These are phyloP conservation scores for Aspergillus nanangensis DNA, from an alignment of 495 filamentous ascomycete genomes.

Conservation along the genomic window DNA sequence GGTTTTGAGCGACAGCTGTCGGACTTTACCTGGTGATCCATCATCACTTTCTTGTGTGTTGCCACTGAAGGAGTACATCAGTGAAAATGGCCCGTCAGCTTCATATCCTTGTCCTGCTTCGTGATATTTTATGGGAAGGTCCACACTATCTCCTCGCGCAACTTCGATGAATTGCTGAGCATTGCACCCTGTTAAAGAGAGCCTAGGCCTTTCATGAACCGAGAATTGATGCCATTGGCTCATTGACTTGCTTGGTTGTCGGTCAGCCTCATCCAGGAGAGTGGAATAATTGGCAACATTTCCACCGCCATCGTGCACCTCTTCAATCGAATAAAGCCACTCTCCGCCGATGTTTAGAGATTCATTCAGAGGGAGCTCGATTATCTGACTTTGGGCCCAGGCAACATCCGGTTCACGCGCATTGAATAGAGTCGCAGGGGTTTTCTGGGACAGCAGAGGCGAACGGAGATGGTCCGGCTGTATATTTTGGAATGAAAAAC, in stretches of 20 bases:
- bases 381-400: constrained; percentile 73
- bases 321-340: constrained; percentile 88
- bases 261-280: constrained; percentile 52
- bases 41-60: constrained; percentile 59
- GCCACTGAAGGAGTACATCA: constrained; percentile 56
- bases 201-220: constrained; percentile 80
- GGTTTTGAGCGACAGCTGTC: constrained; percentile 28
- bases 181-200: constrained; percentile 69
- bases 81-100: constrained; percentile 37
- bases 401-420: constrained; percentile 54
- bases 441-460: constrained; percentile 57
- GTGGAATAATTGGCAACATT: constrained; percentile 80
- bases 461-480: constrained; percentile 83
- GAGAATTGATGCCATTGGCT: constrained; percentile 74
- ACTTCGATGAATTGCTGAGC: constrained; percentile 74
- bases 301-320: constrained; percentile 84
- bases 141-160: constrained; percentile 62
- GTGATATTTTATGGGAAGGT: constrained; percentile 69
- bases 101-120: constrained; percentile 51
- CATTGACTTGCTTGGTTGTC: constrained; percentile 47
- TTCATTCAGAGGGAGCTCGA: constrained; percentile 81
- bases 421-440: constrained; percentile 50
- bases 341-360: constrained; percentile 69
- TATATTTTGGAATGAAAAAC: constrained; percentile 82
- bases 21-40: constrained; percentile 46